phyloP scores from a whole-genome alignment of 257 asterid species.

The Plantago elongata region DNA sequence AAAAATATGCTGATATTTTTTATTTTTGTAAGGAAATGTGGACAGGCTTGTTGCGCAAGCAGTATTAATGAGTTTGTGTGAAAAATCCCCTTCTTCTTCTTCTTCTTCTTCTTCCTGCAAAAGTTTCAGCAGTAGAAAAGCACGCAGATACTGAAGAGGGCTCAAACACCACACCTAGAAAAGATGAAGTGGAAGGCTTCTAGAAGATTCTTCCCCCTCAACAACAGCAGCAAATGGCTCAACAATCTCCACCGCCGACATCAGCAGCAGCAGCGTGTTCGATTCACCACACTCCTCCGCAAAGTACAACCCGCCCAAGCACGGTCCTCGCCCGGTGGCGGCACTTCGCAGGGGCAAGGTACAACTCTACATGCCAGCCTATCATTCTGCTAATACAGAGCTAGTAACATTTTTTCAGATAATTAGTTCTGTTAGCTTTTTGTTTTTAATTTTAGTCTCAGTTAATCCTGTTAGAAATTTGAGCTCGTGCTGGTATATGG shows the following conservation, averaged over 20 bases:
- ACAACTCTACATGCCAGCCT: constrained; percentile 11
- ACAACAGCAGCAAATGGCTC: constrained; percentile 10
- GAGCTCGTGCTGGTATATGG: too few relatives aligned
- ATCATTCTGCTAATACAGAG: background rate
- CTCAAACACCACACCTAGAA: constrained; percentile 1
- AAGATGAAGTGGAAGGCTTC: constrained; percentile 58
- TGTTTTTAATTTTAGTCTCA: background rate
- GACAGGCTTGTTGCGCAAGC: too few relatives aligned
- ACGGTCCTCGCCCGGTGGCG: constrained; percentile 44
- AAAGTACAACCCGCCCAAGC: constrained; percentile 47
- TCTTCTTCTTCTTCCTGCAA: background rate
- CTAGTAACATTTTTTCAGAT: too few relatives aligned
- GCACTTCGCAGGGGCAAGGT: constrained; percentile 48
- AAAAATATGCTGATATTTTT: too few relatives aligned
- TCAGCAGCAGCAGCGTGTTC: constrained; percentile 31
- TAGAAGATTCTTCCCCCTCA: constrained; percentile 27
- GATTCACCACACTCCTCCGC: constrained; percentile 55
- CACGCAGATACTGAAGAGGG: background rate
- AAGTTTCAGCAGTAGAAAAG: background rate
- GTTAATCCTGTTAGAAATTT: background rate
- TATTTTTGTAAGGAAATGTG: too few relatives aligned
- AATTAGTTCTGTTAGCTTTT: background rate
- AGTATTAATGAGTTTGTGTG: too few relatives aligned
- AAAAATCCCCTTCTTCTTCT: too few relatives aligned
- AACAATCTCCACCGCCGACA: constrained; percentile 21